Percentiles rank a stretch among this genome's conserved stretches.
These are phyloP conservation scores for Neoscytalidium dimidiatum DNA, from an alignment of 2,329 filamentous ascomycete genomes.

Conservation along the genomic window DNA sequence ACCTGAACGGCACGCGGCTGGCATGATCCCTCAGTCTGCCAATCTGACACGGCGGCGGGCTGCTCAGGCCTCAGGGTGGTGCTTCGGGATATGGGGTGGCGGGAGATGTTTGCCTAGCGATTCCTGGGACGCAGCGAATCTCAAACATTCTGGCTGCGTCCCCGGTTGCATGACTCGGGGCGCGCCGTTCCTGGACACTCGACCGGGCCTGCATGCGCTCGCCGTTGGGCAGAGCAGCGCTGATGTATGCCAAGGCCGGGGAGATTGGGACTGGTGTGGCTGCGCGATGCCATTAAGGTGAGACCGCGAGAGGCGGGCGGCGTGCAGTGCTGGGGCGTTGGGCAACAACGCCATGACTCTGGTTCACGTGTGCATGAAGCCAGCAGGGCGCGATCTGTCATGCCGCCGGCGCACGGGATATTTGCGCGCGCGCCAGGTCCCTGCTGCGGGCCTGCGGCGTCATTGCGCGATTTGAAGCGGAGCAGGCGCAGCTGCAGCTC, in stretches of 20 bases:
- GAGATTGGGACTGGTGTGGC: background rate
- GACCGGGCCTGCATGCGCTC: background rate
- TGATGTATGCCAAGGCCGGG: slow-evolving; percentile 11
- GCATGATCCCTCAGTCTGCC: slow-evolving; percentile 7
- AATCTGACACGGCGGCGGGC: slow-evolving; percentile 1
- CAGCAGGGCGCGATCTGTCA: slow-evolving; percentile 12
- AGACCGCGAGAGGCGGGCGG: background rate
- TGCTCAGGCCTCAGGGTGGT: slow-evolving; percentile 3
- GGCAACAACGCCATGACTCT: slow-evolving; percentile 12
- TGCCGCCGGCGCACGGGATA: slow-evolving; percentile 9
- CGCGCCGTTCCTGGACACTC: slow-evolving; percentile 5
- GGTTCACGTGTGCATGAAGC: slow-evolving; percentile 15
- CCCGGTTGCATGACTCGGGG: slow-evolving; percentile 4
- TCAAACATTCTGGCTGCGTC: slow-evolving; percentile 6
- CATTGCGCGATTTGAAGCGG: slow-evolving; percentile 18
- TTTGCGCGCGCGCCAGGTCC: slow-evolving; percentile 3
- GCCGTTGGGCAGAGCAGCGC: background rate
- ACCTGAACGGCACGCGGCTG: background rate
- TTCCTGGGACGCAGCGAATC: background rate
- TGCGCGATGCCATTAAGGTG: background rate
- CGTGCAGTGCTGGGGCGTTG: slow-evolving; percentile 2
- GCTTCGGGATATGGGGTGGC: slow-evolving; percentile 1
- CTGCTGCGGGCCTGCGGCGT: slow-evolving; percentile 1
- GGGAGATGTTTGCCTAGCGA: slow-evolving; percentile 8
- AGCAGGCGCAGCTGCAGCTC: slow-evolving; percentile 11